phyloP scores from a whole-genome alignment of 2,329 filamentous ascomycete genomes.

The Exophiala bonariae region DNA sequence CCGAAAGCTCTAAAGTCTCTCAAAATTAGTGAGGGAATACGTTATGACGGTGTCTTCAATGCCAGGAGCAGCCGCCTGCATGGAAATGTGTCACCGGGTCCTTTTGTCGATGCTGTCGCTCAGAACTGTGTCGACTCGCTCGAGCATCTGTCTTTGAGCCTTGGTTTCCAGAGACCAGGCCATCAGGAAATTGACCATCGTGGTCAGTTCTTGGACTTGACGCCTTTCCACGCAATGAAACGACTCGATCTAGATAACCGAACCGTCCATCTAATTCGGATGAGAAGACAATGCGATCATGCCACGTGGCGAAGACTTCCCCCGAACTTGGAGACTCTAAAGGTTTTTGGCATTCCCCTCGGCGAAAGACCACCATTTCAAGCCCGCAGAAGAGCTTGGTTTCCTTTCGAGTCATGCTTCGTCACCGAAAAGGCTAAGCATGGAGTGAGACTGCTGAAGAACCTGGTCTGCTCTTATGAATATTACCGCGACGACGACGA shows the following conservation, averaged over 20 bases:
- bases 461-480: conserved; percentile 26
- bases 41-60: conserved; percentile 26
- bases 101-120: conserved; percentile 23
- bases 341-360: conserved; percentile 26
- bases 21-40: conserved; percentile 28
- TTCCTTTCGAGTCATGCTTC: conserved; percentile 25
- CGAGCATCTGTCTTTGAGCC: conserved; percentile 22
- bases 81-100: conserved; percentile 25
- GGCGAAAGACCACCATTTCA: conserved; percentile 23
- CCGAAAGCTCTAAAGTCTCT: conserved; percentile 26
- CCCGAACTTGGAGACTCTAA: conserved; percentile 25
- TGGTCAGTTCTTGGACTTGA: conserved; percentile 23
- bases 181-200: conserved; percentile 19
- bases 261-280: conserved; percentile 23
- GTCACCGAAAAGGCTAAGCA: conserved; percentile 24
- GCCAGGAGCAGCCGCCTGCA: conserved; percentile 25
- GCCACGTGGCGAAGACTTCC: conserved; percentile 24
- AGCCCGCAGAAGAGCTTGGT: conserved; percentile 17
- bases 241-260: conserved; percentile 24
- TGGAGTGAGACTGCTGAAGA: conserved; percentile 23
- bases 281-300: conserved; percentile 23
- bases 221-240: conserved; percentile 21
- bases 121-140: conserved; percentile 21
- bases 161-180: conserved; percentile 22
- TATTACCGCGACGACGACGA: conserved; percentile 25